These are phyloP conservation scores for Phyllosticta paracitricarpa DNA, from an alignment of 2,329 filamentous ascomycete species.

Conservation along the genomic window DNA sequence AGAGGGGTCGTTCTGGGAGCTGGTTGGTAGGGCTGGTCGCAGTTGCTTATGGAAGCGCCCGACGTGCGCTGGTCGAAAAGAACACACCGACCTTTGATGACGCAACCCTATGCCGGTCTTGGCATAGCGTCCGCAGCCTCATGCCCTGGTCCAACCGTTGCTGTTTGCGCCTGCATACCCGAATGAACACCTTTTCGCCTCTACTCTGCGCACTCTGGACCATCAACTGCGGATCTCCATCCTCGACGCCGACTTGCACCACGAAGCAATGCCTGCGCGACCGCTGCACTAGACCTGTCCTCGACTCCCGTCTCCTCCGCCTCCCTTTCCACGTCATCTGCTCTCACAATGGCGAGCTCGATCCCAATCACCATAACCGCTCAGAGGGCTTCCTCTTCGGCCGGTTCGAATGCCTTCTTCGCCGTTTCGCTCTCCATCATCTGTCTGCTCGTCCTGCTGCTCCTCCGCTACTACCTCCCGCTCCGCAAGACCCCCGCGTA, in stretches of 20 bases:
- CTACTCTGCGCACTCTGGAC: neutral
- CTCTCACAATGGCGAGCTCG: conserved; percentile 8
- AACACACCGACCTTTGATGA: neutral
- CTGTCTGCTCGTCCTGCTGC: conserved; percentile 66
- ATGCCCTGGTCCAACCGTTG: neutral
- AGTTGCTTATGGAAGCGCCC: neutral
- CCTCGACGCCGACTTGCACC: neutral
- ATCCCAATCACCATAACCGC: conserved; percentile 16
- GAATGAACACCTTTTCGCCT: neutral
- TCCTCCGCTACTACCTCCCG: conserved; percentile 83
- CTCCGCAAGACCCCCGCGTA: conserved; percentile 84
- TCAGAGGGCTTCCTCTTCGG: conserved; percentile 46
- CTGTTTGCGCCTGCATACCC: neutral
- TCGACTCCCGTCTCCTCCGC: neutral
- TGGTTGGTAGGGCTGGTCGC: neutral
- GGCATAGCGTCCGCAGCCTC: neutral
- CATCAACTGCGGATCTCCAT: neutral
- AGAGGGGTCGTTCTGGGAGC: neutral
- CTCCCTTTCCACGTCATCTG: neutral
- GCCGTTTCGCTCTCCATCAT: conserved; percentile 62
- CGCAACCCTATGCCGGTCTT: neutral
- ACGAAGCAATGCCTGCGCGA: neutral
- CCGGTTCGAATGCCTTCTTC: conserved; percentile 73
- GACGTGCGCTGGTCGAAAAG: neutral
- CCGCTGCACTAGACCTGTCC: neutral